Base-by-base conservation (phyloP, 805 yeast species). In the Ogataea saltuana region DNA sequence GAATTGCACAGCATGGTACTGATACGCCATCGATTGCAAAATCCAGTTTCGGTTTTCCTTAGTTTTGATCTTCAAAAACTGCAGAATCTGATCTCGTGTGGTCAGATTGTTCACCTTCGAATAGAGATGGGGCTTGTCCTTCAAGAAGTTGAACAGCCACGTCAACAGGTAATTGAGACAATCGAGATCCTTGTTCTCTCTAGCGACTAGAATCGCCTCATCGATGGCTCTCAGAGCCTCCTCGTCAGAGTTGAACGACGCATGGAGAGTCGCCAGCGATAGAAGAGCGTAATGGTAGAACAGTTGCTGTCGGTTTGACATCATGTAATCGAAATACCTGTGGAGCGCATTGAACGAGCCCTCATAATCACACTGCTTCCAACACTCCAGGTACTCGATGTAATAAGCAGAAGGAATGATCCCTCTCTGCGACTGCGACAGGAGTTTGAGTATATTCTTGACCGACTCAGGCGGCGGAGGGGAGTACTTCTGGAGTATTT, bases 171-270 rank as follows among this genome's bases (percentile, higher is more conserved):
- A 81, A 20, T 86, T 83, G 31, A 88, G 70, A 19, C 95, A 86
- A 11, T 74, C 70, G 42, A 78, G 72, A 60, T 90, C 96, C 48
- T 81, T 81, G 53, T 84, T 83, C 55, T 89, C 96, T 51, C 97
- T 69, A 0, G 97, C 97, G 3, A 89, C 88, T 6, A 85, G 72
- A 2, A 88, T 84, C 0, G 97, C 93, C 60, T 89, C 97, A 49
- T 85, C 88, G 7, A 88, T 85, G 1, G 95, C 83, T 50, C 83
- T 73, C 11, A 88, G 60, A 0, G 96, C 95, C 46, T 83, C 83
- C 10, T 72, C 73, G 49, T 76, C 75, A 43, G 81, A 80, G 21
- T 81, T 80, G 59, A 84, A 85, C 39, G 75, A 76, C 17, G 83
- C 81, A 51, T 87, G 88, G 30, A 86, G 64, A 0, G 85, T 71